Conservation (phyloP, 208 protist genomes). For the Crithidia expoeki region DNA sequence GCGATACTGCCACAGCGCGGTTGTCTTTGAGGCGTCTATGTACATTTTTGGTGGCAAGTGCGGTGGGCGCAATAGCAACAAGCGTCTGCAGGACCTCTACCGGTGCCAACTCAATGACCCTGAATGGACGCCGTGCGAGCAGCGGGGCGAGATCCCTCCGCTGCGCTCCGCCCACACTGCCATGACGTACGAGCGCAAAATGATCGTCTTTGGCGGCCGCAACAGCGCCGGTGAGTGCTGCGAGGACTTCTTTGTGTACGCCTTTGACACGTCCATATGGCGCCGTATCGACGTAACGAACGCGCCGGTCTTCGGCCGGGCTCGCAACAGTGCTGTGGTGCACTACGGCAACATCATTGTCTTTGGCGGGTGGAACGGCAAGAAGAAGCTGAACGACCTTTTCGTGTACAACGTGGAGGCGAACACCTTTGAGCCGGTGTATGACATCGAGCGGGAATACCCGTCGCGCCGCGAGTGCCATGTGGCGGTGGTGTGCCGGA, state of each 20-base stretch:
- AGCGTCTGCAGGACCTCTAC: constrained; percentile 78
- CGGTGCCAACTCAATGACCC: constrained; percentile 40
- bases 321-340: constrained; percentile 86
- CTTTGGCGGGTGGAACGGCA: constrained; percentile 90
- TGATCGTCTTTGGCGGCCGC: constrained; percentile 90
- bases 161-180: constrained; percentile 85
- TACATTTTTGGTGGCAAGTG: constrained; percentile 92
- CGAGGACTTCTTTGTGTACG: constrained; percentile 85
- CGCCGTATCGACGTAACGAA: constrained; percentile 48
- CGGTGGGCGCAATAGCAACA: constrained; percentile 88
- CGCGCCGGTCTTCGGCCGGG: constrained; percentile 67
- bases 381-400: constrained; percentile 89
- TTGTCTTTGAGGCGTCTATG: constrained; percentile 76
- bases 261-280: constrained; percentile 82
- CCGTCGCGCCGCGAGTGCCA: constrained; percentile 87
- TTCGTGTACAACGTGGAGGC: constrained; percentile 85
- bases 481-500: constrained; percentile 79
- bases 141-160: constrained; percentile 55
- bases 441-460: constrained; percentile 68
- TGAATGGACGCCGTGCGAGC: constrained; percentile 55
- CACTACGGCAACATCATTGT: constrained; percentile 84
- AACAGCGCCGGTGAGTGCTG: constrained; percentile 80
- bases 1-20: constrained; percentile 88
- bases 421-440: constrained; percentile 62
- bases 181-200: constrained; percentile 80